Conservation (phyloP, 108 stramenopile species). For the Cyclostephanos invisitatus region DNA sequence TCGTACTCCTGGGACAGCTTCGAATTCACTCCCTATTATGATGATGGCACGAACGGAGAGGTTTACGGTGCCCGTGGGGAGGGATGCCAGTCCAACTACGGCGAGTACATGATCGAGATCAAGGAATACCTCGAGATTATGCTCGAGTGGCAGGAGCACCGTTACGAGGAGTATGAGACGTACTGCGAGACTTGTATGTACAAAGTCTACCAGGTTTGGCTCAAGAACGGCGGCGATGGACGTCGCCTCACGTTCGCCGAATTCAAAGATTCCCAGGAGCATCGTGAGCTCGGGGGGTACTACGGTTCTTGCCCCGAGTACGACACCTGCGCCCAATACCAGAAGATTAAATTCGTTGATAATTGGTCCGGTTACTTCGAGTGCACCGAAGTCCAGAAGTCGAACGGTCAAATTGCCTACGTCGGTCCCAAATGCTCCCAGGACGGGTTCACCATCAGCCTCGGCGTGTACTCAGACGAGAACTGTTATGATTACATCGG, state of each 20-base stretch:
- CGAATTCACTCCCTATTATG: background rate
- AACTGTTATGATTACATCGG: conserved; percentile 71
- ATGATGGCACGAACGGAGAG: background rate
- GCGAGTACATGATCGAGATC: conserved; percentile 79
- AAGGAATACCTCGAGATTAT: conserved; percentile 70
- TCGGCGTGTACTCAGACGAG: conserved; percentile 79
- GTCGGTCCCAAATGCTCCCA: conserved; percentile 70
- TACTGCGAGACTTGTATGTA: conserved; percentile 44
- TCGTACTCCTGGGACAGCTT: background rate
- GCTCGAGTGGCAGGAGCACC: conserved; percentile 51
- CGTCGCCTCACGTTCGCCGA: conserved; percentile 41
- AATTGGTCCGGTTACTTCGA: conserved; percentile 35
- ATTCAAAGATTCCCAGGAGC: conserved; percentile 24
- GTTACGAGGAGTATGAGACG: conserved; percentile 68
- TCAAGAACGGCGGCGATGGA: conserved; percentile 19
- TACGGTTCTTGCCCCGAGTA: conserved; percentile 46
- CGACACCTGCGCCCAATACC: conserved; percentile 35
- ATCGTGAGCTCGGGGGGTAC: conserved; percentile 1
- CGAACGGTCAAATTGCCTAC: conserved; percentile 53
- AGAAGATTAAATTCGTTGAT: conserved; percentile 22
- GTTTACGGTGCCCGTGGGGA: conserved; percentile 32
- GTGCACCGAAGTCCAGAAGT: conserved; percentile 39
- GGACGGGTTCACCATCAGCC: conserved; percentile 65
- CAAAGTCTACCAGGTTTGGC: conserved; percentile 34
- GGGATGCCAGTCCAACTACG: conserved; percentile 73